Evolutionary conservation across 1,139 yeast genomes (phyloP).

Genomic region (Pneumocystis carinii): DNA sequence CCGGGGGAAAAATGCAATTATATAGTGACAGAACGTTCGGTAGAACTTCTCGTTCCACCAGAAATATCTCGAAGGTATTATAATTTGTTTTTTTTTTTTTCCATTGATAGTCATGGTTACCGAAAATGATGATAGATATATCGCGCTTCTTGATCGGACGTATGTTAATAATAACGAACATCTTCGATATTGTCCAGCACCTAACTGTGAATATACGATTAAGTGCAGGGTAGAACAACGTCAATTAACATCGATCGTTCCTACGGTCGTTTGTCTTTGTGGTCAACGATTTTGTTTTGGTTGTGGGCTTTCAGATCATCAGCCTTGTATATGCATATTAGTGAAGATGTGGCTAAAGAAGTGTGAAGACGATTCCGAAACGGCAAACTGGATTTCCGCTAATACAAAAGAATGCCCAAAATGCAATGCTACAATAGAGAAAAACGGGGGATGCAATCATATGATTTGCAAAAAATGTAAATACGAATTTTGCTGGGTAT

Average conservation of each 20-base stretch:
- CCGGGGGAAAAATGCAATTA: constrained; percentile 35
- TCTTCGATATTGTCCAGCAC: constrained; percentile 72
- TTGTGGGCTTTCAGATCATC: constrained; percentile 56
- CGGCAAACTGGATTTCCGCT: constrained; percentile 76
- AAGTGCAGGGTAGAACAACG: constrained; percentile 30
- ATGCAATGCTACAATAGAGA: constrained; percentile 34
- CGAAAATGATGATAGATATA: constrained; percentile 16
- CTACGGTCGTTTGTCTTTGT: constrained; percentile 53
- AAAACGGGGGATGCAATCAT: constrained; percentile 45
- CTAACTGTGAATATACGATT: constrained; percentile 57
- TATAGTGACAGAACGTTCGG: constrained; percentile 25
- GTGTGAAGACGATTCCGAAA: constrained; percentile 77
- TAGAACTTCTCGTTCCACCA: constrained; percentile 24
- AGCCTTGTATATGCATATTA: constrained; percentile 66
- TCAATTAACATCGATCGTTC: constrained; percentile 32
- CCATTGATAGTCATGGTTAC: too few species aligned
- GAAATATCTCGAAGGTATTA: constrained; percentile 8
- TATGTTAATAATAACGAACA: constrained; percentile 40
- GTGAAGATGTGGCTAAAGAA: constrained; percentile 63
- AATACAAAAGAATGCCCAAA: constrained; percentile 62
- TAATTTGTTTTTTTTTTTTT: background rate
- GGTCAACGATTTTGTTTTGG: constrained; percentile 66
- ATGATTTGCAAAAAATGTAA: constrained; percentile 74
- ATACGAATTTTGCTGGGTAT: constrained; percentile 87
- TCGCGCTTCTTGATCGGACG: constrained; percentile 23